Evolutionary conservation across 2,329 filamentous ascomycete genomes (phyloP).

Genomic region (Nigrograna mackinnonii): DNA sequence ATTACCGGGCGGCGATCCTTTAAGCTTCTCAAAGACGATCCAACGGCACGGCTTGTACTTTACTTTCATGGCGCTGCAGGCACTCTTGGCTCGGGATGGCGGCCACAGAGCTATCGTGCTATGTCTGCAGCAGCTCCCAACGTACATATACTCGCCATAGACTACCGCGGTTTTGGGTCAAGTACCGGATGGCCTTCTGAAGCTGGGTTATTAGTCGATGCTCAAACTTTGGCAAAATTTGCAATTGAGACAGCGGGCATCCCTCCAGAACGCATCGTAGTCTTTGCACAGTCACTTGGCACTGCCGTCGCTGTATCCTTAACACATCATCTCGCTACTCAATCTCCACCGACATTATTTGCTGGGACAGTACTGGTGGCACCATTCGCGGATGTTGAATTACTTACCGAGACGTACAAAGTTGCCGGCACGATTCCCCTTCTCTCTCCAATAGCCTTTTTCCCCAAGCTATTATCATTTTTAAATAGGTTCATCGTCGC

Average conservation of each 20-base stretch:
- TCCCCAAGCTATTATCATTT: slow-evolving; percentile 45
- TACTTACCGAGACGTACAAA: slow-evolving; percentile 60
- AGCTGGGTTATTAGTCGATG: slow-evolving; percentile 58
- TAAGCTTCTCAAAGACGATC: slow-evolving; percentile 64
- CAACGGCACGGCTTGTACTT: slow-evolving; percentile 65
- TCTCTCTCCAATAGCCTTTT: slow-evolving; percentile 54
- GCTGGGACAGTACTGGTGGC: slow-evolving; percentile 60
- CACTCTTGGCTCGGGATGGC: slow-evolving; percentile 59
- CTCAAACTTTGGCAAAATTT: slow-evolving; percentile 57
- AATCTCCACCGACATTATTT: slow-evolving; percentile 52
- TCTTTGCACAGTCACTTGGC: slow-evolving; percentile 64
- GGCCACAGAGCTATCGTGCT: slow-evolving; percentile 60
- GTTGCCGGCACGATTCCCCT: slow-evolving; percentile 60
- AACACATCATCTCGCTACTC: slow-evolving; percentile 46
- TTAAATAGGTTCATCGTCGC: slow-evolving; percentile 53
- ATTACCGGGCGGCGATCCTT: slow-evolving; percentile 64
- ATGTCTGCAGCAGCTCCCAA: slow-evolving; percentile 54
- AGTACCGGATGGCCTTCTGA: slow-evolving; percentile 61
- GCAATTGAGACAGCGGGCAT: slow-evolving; percentile 56
- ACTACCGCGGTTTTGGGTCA: slow-evolving; percentile 65
- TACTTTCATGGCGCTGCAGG: slow-evolving; percentile 64
- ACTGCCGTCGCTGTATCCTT: slow-evolving; percentile 56
- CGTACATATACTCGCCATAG: slow-evolving; percentile 62
- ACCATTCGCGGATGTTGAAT: slow-evolving; percentile 59
- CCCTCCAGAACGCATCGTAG: slow-evolving; percentile 58